Base-by-base conservation (phyloP, 164 flowering plant species). In the Saururus chinensis region DNA sequence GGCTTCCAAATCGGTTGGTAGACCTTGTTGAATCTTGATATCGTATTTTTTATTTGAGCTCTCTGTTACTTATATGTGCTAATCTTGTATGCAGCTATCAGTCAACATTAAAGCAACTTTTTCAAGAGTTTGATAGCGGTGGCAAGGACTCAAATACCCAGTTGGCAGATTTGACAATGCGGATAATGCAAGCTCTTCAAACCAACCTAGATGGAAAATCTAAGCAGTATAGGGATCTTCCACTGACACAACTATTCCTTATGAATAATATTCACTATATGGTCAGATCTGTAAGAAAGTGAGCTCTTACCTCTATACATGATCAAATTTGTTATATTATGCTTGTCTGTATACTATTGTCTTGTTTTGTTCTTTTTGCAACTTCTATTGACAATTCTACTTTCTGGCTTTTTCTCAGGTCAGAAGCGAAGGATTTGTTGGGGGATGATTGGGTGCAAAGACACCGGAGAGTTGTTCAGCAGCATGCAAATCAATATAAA, bases 381-480 rank as follows among this genome's bases (percentile, higher is more conserved):
- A 48, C 24, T 13, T 24, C 42, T 24, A 20, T 22, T 40, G 17
- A 21, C 35, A 56, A 42, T 55, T 20, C 25, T 59, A 52, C 55
- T 41, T 26, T 9, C 59, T 56, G 7, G 26, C 17, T 64, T 56
- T 16, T 35, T 70, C 62, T 53, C 74, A 93, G 99, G 78, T 93
- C 97, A 56, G 99, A 93, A 76, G 99, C 98, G 30, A 93, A 90
- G 78, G 95, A 90, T 74, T 69, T 88, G 70, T 78, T 93, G 70
- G 97, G 98, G 40, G 98, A 90, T 79, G 98, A 93, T 55, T 93
- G 98, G 98, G 98, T 93, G 62, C 99, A 93, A 78, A 88, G 83
- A 69, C 99, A 93, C 58, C 67, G 99, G 42, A 79, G 99, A 68
- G 74, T 83, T 71, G 99, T 93, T 48, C 97, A 93, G 71, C 99